Evolutionary conservation across 345 rosid species (phyloP).

Genomic region (Aquilaria sinensis): DNA sequence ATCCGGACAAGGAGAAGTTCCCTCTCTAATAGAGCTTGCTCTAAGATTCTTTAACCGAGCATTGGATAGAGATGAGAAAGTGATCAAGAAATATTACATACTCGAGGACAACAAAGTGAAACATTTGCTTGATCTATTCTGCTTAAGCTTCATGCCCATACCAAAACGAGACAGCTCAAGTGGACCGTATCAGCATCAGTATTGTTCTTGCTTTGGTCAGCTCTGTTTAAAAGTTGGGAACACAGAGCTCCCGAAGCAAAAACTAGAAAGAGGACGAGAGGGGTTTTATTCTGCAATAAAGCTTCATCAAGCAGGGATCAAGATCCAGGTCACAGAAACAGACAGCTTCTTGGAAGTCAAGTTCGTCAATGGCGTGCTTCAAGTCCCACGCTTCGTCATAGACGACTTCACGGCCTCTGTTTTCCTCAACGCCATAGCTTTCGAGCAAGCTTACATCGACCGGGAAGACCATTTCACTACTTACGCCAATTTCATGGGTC

Average conservation of each 20-base stretch:
- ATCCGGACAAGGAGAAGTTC: neutral
- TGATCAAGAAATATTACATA: slow-evolving; percentile 16
- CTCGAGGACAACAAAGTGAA: slow-evolving; percentile 8
- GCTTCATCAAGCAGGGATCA: slow-evolving; percentile 41
- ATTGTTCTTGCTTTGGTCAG: neutral
- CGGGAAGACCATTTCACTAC: slow-evolving; percentile 60
- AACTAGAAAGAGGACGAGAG: neutral
- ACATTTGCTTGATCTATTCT: slow-evolving; percentile 50
- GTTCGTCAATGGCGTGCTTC: slow-evolving; percentile 34
- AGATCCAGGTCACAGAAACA: slow-evolving; percentile 23
- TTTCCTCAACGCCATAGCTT: slow-evolving; percentile 65
- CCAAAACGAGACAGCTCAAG: neutral
- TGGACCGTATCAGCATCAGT: neutral
- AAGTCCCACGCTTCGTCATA: slow-evolving; percentile 31
- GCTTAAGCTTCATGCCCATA: slow-evolving; percentile 30
- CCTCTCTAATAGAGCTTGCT: slow-evolving; percentile 27
- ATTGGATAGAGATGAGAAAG: slow-evolving; percentile 21
- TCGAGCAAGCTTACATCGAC: slow-evolving; percentile 63
- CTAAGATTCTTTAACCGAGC: slow-evolving; percentile 39
- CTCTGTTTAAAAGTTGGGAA: neutral
- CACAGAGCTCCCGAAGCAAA: neutral
- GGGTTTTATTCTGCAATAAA: slow-evolving; percentile 30
- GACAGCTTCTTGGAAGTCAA: slow-evolving; percentile 40
- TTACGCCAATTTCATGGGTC: slow-evolving; percentile 64
- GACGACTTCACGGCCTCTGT: slow-evolving; percentile 75